Evolutionary conservation across 2,329 filamentous ascomycete genomes (phyloP).

Genomic region (Venturiaceae sp.): DNA sequence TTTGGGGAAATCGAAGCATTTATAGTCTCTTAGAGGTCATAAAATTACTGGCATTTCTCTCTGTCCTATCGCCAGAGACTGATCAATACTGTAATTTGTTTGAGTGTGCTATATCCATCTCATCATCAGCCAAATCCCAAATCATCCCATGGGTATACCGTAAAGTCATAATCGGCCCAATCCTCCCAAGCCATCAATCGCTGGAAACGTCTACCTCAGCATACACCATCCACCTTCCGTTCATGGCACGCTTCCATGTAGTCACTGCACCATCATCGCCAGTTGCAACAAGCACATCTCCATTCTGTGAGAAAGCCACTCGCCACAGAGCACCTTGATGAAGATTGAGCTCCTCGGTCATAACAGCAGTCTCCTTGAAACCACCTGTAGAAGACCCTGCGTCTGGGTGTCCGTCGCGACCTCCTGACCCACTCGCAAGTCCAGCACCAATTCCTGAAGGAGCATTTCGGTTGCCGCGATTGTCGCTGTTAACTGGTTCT

Average conservation of each 20-base stretch:
- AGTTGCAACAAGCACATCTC: constrained; percentile 62
- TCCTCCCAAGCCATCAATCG: too few relatives aligned
- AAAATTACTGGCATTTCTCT: too few relatives aligned
- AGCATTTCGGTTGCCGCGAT: constrained; percentile 17
- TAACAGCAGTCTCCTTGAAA: constrained; percentile 51
- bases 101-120: too few relatives aligned
- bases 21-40: too few relatives aligned
- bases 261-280: constrained; percentile 60
- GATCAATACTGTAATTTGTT: too few relatives aligned
- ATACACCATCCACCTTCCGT: constrained; percentile 36
- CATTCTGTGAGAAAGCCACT: constrained; percentile 52
- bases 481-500: constrained; percentile 3
- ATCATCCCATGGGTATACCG: too few relatives aligned
- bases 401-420: constrained; percentile 31
- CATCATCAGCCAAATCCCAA: too few relatives aligned
- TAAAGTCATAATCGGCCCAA: too few relatives aligned
- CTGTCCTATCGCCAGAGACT: too few relatives aligned
- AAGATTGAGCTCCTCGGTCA: constrained; percentile 57
- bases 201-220: constrained; percentile 16
- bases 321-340: constrained; percentile 67
- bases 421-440: constrained; percentile 27
- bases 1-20: too few relatives aligned
- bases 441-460: constrained; percentile 46
- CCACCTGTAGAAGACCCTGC: constrained; percentile 53
- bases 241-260: constrained; percentile 39